Evolutionary conservation across 306 rosid species (phyloP).

Genomic region (Comarum palustre): DNA sequence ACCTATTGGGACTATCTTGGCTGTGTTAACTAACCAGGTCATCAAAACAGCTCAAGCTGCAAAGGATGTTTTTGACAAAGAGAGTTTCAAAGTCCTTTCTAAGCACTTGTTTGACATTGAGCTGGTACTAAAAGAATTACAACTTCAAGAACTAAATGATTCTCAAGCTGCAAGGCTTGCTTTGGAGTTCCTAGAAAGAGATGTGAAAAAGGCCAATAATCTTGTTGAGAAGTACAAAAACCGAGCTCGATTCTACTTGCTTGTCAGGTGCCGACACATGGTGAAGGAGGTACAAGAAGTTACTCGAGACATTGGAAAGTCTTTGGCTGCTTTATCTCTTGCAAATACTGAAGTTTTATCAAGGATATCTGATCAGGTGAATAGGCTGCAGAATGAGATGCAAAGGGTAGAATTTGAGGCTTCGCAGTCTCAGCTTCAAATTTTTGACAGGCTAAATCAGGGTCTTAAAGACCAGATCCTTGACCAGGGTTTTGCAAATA

Average conservation of each 20-base stretch:
- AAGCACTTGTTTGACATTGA: slow-evolving; percentile 63
- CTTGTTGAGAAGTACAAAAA: slow-evolving; percentile 65
- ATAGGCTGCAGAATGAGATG: slow-evolving; percentile 67
- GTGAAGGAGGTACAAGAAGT: slow-evolving; percentile 71
- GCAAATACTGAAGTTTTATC: slow-evolving; percentile 62
- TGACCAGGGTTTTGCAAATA: slow-evolving; percentile 73
- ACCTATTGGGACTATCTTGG: slow-evolving; percentile 73
- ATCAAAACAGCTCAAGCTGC: slow-evolving; percentile 71
- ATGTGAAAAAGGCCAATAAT: slow-evolving; percentile 62
- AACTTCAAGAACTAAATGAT: slow-evolving; percentile 65
- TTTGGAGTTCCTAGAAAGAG: slow-evolving; percentile 64
- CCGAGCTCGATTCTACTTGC: slow-evolving; percentile 61
- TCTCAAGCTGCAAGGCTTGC: slow-evolving; percentile 72
- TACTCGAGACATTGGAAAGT: slow-evolving; percentile 67
- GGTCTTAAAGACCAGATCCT: slow-evolving; percentile 65
- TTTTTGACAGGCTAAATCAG: slow-evolving; percentile 60
- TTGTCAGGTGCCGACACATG: slow-evolving; percentile 63
- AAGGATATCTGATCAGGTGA: slow-evolving; percentile 70
- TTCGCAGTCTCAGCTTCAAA: slow-evolving; percentile 55
- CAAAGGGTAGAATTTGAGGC: slow-evolving; percentile 79
- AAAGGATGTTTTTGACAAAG: slow-evolving; percentile 56
- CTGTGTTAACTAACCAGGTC: slow-evolving; percentile 66
- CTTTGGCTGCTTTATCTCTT: slow-evolving; percentile 52
- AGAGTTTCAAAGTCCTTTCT: slow-evolving; percentile 66
- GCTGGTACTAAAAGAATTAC: slow-evolving; percentile 63